Evolutionary conservation across 2,329 filamentous ascomycete genomes (phyloP).

Genomic region (Bretziella fagacearum): DNA sequence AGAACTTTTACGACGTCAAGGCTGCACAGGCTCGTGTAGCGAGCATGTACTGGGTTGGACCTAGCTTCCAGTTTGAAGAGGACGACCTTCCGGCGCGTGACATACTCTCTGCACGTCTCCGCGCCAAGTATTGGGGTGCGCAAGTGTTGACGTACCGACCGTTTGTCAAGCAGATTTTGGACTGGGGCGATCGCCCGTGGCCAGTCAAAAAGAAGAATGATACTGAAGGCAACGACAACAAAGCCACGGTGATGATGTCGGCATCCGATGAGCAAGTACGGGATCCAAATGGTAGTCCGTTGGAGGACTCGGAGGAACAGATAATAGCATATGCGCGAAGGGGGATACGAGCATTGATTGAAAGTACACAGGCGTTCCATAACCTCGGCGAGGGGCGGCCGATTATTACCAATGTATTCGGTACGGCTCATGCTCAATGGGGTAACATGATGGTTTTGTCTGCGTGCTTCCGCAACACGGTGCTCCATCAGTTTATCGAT

Average conservation of each 20-base stretch:
- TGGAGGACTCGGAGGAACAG: constrained; percentile 27
- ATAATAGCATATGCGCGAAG: constrained; percentile 38
- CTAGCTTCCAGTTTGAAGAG: constrained; percentile 41
- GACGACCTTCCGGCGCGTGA: constrained; percentile 53
- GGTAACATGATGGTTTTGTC: constrained; percentile 86
- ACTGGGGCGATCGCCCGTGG: constrained; percentile 28
- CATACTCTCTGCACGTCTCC: constrained; percentile 66
- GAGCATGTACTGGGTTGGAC: constrained; percentile 30
- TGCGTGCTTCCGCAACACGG: constrained; percentile 54
- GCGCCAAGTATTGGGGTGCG: constrained; percentile 90
- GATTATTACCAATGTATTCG: constrained; percentile 90
- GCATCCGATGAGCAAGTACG: background rate
- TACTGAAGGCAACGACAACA: background rate
- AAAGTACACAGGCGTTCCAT: constrained; percentile 72
- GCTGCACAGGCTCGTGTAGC: constrained; percentile 15
- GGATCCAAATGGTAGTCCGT: constrained; percentile 21
- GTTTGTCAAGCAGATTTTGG: constrained; percentile 43
- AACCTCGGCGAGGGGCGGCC: constrained; percentile 45
- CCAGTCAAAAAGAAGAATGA: constrained; percentile 21
- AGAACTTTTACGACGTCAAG: constrained; percentile 29
- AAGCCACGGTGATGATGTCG: background rate
- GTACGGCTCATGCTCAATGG: constrained; percentile 94
- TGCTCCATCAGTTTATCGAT: constrained; percentile 41
- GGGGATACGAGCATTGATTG: constrained; percentile 58
- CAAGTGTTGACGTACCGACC: constrained; percentile 78